Percentiles rank a stretch among this genome's conserved stretches.
Evolutionary conservation across 805 yeast genomes (phyloP).

Genomic region (Ascoidea tarda): DNA sequence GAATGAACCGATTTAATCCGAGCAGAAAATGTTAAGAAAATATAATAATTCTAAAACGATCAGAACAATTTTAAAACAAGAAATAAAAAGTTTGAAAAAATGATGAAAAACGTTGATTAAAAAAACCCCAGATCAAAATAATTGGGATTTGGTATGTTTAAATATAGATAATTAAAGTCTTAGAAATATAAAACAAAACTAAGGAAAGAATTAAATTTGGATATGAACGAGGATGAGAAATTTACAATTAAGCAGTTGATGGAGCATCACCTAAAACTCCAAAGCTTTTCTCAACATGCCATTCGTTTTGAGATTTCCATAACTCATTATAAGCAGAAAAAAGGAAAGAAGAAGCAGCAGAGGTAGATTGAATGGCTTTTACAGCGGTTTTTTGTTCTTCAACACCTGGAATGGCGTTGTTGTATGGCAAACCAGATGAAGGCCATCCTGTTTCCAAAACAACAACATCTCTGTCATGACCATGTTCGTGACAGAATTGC

Average conservation of each 20-base stretch:
- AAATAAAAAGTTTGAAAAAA: too few species aligned
- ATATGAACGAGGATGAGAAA: too few species aligned
- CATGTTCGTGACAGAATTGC: constrained; percentile 9
- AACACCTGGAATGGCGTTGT: constrained; percentile 39
- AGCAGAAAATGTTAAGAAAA: too few species aligned
- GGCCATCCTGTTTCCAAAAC: constrained; percentile 67
- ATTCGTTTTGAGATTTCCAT: constrained; percentile 46
- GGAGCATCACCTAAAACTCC: constrained; percentile 10
- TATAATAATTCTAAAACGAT: too few species aligned
- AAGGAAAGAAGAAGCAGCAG: constrained; percentile 36
- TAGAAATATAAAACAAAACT: too few species aligned
- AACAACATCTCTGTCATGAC: constrained; percentile 24
- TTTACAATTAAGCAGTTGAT: constrained; percentile 1
- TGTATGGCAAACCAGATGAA: constrained; percentile 38
- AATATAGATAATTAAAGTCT: too few species aligned
- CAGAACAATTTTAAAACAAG: too few species aligned
- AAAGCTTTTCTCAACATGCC: constrained; percentile 39
- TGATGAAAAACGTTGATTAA: too few species aligned
- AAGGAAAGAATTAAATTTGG: background rate
- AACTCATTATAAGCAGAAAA: constrained; percentile 49
- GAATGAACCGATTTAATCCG: too few species aligned
- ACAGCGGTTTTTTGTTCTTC: constrained; percentile 38
- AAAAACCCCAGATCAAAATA: too few species aligned
- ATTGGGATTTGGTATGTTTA: too few species aligned
- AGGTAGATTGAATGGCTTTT: constrained; percentile 28